Evolutionary conservation across 164 flowering plant species (phyloP).

Genomic region (Annona cherimola): DNA sequence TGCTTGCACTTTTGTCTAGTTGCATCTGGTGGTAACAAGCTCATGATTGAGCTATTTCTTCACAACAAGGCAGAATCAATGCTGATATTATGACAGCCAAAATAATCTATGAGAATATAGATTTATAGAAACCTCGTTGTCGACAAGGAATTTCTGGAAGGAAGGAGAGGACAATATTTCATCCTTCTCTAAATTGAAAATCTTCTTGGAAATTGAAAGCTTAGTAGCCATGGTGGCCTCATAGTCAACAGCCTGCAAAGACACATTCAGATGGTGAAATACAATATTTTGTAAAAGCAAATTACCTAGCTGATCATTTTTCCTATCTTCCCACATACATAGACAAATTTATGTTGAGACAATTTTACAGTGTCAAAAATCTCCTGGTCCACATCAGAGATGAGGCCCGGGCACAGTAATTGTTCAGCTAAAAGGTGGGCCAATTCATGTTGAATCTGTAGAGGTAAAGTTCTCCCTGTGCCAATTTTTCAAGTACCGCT

Average conservation of each 20-base stretch:
- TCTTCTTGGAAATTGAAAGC: conserved; percentile 78
- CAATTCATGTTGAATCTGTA: too few relatives aligned
- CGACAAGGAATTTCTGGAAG: conserved; percentile 69
- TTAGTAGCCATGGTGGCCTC: conserved; percentile 87
- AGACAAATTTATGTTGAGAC: neutral
- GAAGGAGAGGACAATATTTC: conserved; percentile 49
- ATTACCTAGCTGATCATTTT: neutral
- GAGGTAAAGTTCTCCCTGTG: too few relatives aligned
- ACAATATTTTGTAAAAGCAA: neutral
- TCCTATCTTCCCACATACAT: neutral
- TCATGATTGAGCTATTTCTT: too few relatives aligned
- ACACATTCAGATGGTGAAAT: neutral
- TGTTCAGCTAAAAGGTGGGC: neutral
- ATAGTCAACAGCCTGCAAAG: conserved; percentile 79
- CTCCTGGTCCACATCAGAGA: neutral
- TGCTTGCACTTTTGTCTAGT: too few relatives aligned
- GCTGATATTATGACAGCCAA: too few relatives aligned
- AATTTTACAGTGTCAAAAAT: too few relatives aligned
- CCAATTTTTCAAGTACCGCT: too few relatives aligned
- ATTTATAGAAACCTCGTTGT: conserved; percentile 62
- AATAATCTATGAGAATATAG: conserved; percentile 1
- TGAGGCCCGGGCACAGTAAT: neutral
- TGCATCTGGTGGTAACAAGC: too few relatives aligned
- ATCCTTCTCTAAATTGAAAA: conserved; percentile 68
- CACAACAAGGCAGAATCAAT: too few relatives aligned